Base-by-base conservation (phyloP, 768 basidiomycete genomes). In the Rhizopogon roseolus region DNA sequence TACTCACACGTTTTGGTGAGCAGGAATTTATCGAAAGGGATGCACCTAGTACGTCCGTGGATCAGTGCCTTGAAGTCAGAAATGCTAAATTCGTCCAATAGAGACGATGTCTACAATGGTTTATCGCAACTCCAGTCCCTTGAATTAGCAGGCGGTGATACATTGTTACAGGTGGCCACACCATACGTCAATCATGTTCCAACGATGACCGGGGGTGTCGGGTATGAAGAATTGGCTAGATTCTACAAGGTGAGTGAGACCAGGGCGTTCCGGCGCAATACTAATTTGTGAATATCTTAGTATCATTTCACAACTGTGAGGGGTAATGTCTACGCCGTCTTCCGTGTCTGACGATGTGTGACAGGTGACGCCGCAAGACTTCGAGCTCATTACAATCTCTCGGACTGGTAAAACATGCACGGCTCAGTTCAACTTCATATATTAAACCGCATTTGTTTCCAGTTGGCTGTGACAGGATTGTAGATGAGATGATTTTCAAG, bases 401-500 rank as follows among this genome's bases (percentile, higher is more conserved):
- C 67, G 73, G 39, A 75, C 75, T 4, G 62, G 74, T 73, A 49
- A 36, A 9, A 28, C 22, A 25, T 36, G 8, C 19, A 36, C 25
- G 14, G 14, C 34, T 46, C 46, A 53, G 67, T 45, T 53, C 28
- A 19, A 48, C 25, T 44, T 22, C 14, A 34, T 42, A 13, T 11
- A 22, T 49, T 56, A 41, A 53, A 29, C 34, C 0, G 34, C 2
- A 36, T 16, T 16, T 34, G 22, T 53, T 27, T 25, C 38, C 36
- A 67, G 71, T 75, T 13, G 76, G 78, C 14, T 66, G 74, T 3
- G 74, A 78, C 55, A 64, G 76, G 27, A 67, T 78, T 41, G 70
- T 77, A 17, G 76, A 79, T 55, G 79, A 77, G 62, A 75, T 77
- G 69, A 73, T 78, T 39, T 74, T 75, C 60, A 70, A 72, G 55